A percentile compares a stretch with the other conserved stretches of the same genome.
Conservation (phyloP, 192 early-diverging fungal genomes). For the Rhizophagus clarus region DNA sequence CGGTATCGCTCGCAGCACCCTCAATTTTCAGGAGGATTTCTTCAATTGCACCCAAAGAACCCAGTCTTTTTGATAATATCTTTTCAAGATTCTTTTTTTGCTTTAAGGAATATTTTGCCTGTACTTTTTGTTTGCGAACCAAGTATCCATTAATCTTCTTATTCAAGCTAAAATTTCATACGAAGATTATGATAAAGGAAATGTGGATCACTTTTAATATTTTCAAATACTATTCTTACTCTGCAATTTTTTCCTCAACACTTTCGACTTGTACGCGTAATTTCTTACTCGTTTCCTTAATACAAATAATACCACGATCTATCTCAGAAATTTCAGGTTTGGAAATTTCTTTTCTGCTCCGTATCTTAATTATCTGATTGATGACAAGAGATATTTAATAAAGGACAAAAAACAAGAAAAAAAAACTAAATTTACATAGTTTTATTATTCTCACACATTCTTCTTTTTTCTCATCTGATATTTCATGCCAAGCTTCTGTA, state of each 20-base stretch:
- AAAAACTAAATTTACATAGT: too few relatives aligned
- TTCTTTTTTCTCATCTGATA: background rate
- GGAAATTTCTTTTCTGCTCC: conserved; percentile 33
- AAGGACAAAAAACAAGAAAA: background rate
- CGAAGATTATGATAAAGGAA: background rate
- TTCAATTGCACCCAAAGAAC: conserved; percentile 61
- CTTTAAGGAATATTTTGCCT: conserved; percentile 56
- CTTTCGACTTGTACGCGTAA: conserved; percentile 59
- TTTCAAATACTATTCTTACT: conserved; percentile 41
- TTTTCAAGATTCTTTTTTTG: conserved; percentile 54
- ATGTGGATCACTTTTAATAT: too few relatives aligned
- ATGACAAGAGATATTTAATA: background rate
- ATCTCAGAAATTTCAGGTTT: conserved; percentile 50
- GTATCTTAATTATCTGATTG: conserved; percentile 36
- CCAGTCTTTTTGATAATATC: conserved; percentile 58
- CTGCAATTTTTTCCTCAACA: conserved; percentile 55
- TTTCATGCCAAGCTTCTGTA: conserved; percentile 3
- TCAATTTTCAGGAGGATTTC: conserved; percentile 65
- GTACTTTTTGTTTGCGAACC: conserved; percentile 48
- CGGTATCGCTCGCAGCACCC: conserved; percentile 60
- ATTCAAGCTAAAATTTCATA: background rate
- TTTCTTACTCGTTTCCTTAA: conserved; percentile 52
- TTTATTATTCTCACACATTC: too few relatives aligned
- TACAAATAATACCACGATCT: conserved; percentile 60
- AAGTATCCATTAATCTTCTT: conserved; percentile 45